Evolutionary conservation across 1,284 basidiomycete genomes (phyloP).

Genomic region (Austroboletus rostrupii): DNA sequence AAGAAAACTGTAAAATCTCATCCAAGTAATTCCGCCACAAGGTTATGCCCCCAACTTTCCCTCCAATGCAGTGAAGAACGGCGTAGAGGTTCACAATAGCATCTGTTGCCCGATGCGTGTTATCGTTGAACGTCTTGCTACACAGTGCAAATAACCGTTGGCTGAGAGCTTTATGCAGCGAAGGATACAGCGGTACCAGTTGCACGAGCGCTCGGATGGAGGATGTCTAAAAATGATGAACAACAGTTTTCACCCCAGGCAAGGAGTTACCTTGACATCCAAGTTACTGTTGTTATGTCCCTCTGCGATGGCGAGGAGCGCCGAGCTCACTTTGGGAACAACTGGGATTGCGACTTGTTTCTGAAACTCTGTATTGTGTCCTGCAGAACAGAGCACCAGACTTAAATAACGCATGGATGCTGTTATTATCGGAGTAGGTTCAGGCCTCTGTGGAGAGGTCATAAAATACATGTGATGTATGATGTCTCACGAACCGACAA

Average conservation of each 20-base stretch:
- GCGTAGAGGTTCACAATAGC: constrained; percentile 57
- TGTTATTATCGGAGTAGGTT: constrained; percentile 54
- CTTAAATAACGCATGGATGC: constrained; percentile 58
- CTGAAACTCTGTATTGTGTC: constrained; percentile 67
- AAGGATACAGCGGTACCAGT: constrained; percentile 63
- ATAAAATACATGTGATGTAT: constrained; percentile 21
- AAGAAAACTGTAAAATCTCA: constrained; percentile 59
- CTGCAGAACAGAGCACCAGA: constrained; percentile 53
- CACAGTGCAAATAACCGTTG: constrained; percentile 48
- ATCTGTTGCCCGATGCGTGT: constrained; percentile 40
- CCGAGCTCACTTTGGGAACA: constrained; percentile 62
- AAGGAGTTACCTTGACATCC: constrained; percentile 42
- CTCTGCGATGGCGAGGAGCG: constrained; percentile 53
- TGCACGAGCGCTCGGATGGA: constrained; percentile 50
- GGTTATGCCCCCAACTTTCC: constrained; percentile 68
- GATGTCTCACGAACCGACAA: constrained; percentile 54
- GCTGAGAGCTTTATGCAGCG: constrained; percentile 54
- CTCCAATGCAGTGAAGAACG: constrained; percentile 63
- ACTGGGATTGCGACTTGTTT: constrained; percentile 69
- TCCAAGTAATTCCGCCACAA: constrained; percentile 73
- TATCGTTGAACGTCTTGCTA: constrained; percentile 54
- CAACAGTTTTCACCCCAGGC: neutral
- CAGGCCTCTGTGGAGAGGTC: constrained; percentile 52
- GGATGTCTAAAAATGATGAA: constrained; percentile 40
- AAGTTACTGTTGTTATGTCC: constrained; percentile 43